Evolutionary conservation across 768 basidiomycete species (phyloP).

Genomic region (Suillus subluteus): DNA sequence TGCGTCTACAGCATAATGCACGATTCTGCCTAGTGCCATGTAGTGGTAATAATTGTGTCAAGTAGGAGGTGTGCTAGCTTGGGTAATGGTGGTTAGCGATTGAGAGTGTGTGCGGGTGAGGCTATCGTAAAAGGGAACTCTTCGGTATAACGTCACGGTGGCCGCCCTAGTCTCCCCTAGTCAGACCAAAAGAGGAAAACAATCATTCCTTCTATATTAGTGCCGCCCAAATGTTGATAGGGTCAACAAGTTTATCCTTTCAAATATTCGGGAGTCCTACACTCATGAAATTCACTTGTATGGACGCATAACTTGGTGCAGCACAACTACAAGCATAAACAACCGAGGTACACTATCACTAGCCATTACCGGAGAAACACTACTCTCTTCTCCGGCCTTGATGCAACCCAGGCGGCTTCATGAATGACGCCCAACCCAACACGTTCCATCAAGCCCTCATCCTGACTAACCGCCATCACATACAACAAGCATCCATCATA

Average conservation of each 20-base stretch:
- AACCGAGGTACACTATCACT: too few species aligned
- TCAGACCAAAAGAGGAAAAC: not conserved
- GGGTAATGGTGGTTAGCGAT: not conserved
- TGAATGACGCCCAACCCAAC: not conserved
- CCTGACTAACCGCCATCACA: constrained; percentile 23
- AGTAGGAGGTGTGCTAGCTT: not conserved
- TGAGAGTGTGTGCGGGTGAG: not conserved
- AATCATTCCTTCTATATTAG: not conserved
- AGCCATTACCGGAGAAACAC: not conserved
- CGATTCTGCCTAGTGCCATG: constrained; percentile 70
- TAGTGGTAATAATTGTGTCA: not conserved
- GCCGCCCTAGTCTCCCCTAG: not conserved
- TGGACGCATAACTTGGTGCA: too few species aligned
- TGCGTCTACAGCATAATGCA: constrained; percentile 85
- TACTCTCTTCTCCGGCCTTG: not conserved
- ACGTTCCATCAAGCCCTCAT: constrained; percentile 1
- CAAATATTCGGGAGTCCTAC: too few species aligned
- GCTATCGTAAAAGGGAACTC: not conserved
- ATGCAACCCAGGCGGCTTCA: not conserved
- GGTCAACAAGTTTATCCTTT: too few species aligned
- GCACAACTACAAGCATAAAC: too few species aligned
- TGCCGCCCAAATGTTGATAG: not conserved
- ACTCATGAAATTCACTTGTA: too few species aligned
- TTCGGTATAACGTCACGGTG: not conserved
- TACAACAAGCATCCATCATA: constrained; percentile 25